Percentiles rank a stretch among this genome's conserved stretches.
These are phyloP conservation scores for Circinella umbellata DNA, from an alignment of 371 early-diverging fungal genomes.

Conservation along the genomic window DNA sequence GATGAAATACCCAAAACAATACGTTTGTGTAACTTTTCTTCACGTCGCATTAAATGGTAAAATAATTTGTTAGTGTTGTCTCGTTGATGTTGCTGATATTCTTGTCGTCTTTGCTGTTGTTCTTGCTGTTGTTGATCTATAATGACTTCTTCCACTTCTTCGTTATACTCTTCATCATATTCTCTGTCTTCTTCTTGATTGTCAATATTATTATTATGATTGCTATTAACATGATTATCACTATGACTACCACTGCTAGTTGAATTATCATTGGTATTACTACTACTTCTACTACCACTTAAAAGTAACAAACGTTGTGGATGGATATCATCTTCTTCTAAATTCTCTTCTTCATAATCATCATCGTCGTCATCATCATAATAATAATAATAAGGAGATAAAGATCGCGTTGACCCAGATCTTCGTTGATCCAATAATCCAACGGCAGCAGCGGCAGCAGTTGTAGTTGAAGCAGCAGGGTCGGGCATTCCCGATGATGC, in stretches of 20 bases:
- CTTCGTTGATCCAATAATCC: constrained; percentile 7
- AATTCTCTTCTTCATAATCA: constrained; percentile 8
- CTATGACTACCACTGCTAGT: not conserved
- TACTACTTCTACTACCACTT: too few species aligned
- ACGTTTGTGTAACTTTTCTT: constrained; percentile 39
- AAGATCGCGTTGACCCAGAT: not conserved
- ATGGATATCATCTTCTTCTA: constrained; percentile 11
- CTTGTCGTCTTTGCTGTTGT: not conserved
- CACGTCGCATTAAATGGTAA: constrained; percentile 29
- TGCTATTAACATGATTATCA: not conserved
- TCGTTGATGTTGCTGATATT: not conserved
- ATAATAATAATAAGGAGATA: constrained; percentile 11
- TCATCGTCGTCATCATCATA: constrained; percentile 8
- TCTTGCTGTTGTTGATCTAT: not conserved
- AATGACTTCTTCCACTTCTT: constrained; percentile 8
- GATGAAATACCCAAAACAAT: constrained; percentile 47
- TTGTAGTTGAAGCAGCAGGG: not conserved
- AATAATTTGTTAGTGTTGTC: constrained; percentile 23
- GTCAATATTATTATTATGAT: not conserved
- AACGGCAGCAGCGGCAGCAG: not conserved
- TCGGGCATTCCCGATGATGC: constrained; percentile 11
- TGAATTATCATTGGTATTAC: not conserved
- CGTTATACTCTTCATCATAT: constrained; percentile 15
- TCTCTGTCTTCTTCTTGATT: constrained; percentile 16
- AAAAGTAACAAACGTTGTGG: not conserved